A percentile compares a stretch with the other conserved stretches of the same genome.
Conservation (phyloP, 495 filamentous ascomycete genomes). For the Neurospora sp. region DNA sequence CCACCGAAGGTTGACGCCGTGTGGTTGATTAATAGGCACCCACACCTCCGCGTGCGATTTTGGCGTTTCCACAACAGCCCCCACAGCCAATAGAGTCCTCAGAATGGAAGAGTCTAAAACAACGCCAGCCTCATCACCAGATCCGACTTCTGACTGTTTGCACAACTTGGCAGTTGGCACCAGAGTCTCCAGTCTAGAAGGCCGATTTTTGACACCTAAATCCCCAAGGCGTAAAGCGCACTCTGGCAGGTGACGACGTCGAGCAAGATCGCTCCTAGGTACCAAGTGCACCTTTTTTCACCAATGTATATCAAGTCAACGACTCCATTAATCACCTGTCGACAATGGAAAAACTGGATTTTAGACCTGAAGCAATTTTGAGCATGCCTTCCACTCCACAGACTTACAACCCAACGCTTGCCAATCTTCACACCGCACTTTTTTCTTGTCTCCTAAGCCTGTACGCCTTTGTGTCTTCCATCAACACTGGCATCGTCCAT, state of each 20-base stretch:
- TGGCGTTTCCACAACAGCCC: not conserved
- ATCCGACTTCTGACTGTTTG: not conserved
- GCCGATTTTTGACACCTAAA: not conserved
- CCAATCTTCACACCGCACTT: slow-evolving; percentile 1
- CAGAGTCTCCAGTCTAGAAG: not conserved
- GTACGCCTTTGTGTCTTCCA: not conserved
- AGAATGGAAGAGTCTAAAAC: not conserved
- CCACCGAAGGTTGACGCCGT: not conserved
- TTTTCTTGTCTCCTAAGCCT: not conserved
- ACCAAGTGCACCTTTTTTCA: not conserved
- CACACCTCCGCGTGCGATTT: slow-evolving; percentile 1
- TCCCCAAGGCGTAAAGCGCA: not conserved
- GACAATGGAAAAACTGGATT: not conserved
- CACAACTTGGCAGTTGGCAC: not conserved
- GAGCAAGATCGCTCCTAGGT: not conserved
- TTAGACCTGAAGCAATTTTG: not conserved
- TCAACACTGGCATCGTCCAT: slow-evolving; percentile 4
- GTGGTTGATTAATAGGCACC: slow-evolving; percentile 4
- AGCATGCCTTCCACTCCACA: not conserved
- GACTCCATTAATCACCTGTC: not conserved
- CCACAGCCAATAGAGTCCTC: not conserved
- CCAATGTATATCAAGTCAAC: not conserved
- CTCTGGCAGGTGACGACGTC: not conserved
- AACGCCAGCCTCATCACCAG: not conserved
- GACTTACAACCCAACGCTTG: not conserved